These are phyloP conservation scores for Trichosporon inkin DNA, from an alignment of 1,284 basidiomycete species.

Conservation along the genomic window DNA sequence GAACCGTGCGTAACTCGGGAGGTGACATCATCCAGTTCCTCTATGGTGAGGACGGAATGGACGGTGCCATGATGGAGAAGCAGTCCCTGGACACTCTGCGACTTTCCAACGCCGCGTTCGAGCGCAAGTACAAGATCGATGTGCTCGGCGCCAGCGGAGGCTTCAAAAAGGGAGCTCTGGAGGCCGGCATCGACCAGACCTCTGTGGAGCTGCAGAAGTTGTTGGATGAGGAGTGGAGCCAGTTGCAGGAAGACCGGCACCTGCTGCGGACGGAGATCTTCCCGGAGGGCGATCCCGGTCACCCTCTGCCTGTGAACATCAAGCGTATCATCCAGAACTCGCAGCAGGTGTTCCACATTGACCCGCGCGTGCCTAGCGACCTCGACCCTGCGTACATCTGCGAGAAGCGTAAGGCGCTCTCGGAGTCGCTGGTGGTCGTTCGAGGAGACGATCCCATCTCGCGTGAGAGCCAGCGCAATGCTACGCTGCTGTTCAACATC, in stretches of 20 bases:
- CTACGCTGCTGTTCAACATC: constrained; percentile 88
- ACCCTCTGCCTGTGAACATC: constrained; percentile 85
- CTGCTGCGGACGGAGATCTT: constrained; percentile 79
- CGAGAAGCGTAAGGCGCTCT: constrained; percentile 67
- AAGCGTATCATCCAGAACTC: constrained; percentile 93
- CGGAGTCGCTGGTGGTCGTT: constrained; percentile 72
- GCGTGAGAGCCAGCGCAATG: constrained; percentile 76
- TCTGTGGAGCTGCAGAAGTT: constrained; percentile 84
- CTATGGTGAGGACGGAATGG: constrained; percentile 98
- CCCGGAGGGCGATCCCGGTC: constrained; percentile 66
- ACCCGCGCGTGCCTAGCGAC: constrained; percentile 86
- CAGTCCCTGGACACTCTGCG: constrained; percentile 88
- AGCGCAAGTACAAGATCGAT: constrained; percentile 86
- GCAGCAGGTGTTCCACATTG: constrained; percentile 95
- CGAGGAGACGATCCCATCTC: constrained; percentile 77
- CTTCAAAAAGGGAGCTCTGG: constrained; percentile 73
- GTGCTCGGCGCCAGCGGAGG: constrained; percentile 71
- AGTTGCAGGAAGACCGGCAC: constrained; percentile 70
- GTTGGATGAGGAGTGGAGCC: constrained; percentile 81
- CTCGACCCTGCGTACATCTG: constrained; percentile 84
- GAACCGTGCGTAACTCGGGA: constrained; percentile 93
- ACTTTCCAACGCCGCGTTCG: constrained; percentile 77
- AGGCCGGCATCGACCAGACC: constrained; percentile 89
- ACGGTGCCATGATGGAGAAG: constrained; percentile 94
- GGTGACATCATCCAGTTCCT: constrained; percentile 95